These are phyloP conservation scores for Penicillium rolfsii DNA, from an alignment of 2,329 filamentous ascomycete species.

Conservation along the genomic window DNA sequence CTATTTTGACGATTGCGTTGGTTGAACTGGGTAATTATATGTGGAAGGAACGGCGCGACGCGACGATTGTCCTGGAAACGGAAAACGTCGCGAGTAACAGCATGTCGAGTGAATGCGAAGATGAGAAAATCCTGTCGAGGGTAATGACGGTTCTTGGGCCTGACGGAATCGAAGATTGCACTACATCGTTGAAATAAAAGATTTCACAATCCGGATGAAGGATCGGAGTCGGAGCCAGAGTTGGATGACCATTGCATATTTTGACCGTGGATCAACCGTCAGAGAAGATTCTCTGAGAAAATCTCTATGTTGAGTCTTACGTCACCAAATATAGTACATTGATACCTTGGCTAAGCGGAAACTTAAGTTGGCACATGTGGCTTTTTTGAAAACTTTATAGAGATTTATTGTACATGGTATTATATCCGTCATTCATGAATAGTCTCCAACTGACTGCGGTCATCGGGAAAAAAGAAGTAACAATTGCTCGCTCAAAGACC, in stretches of 20 bases:
- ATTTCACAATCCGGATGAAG: conserved; percentile 6
- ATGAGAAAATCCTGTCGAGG: conserved; percentile 11
- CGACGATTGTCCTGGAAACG: background rate
- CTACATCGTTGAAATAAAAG: background rate
- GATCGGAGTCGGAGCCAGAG: conserved; percentile 15
- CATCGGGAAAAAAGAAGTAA: conserved; percentile 4
- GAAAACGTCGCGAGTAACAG: background rate
- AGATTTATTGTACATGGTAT: conserved; percentile 21
- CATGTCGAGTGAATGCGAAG: background rate
- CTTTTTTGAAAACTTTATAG: conserved; percentile 4
- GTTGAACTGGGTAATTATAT: conserved; percentile 26
- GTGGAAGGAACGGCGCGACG: conserved; percentile 14
- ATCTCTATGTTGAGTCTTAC: background rate
- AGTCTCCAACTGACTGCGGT: background rate
- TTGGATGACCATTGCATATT: conserved; percentile 18
- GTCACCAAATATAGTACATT: background rate
- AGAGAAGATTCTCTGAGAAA: background rate
- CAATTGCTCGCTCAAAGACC: conserved; percentile 14
- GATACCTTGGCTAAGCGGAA: background rate
- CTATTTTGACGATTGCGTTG: conserved; percentile 26
- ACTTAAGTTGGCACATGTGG: background rate
- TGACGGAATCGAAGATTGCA: background rate
- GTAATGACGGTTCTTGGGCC: background rate
- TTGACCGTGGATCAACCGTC: background rate
- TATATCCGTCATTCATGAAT: conserved; percentile 10